phyloP scores from a whole-genome alignment of 805 yeast species.

The Candida chilensis region DNA sequence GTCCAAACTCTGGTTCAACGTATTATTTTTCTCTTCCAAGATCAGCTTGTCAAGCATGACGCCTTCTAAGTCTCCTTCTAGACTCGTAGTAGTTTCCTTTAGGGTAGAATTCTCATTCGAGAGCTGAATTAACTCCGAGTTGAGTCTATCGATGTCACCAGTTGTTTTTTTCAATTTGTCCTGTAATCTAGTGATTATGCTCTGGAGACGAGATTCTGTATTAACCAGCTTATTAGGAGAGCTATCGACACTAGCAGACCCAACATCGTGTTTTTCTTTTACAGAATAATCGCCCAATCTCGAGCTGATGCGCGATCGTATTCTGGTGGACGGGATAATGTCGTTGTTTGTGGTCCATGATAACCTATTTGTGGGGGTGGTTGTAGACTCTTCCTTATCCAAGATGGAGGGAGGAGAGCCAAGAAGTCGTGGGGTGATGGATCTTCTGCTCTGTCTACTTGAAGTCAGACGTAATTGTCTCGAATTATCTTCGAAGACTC shows the following conservation, averaged over 20 bases:
- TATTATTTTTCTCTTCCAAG: constrained; percentile 15
- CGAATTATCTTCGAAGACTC: no score
- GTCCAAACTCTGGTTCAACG: constrained; percentile 12
- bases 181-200: constrained; percentile 35
- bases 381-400: neutral
- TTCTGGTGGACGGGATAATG: no score
- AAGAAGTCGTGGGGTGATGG: no score
- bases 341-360: no score
- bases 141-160: neutral
- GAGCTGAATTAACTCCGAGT: neutral
- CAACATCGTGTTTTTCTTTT: constrained; percentile 4
- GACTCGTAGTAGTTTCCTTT: no score
- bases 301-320: no score
- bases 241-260: neutral
- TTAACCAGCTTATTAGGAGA: neutral
- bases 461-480: no score
- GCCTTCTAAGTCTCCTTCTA: no score
- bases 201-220: no score
- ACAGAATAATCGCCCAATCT: constrained; percentile 1
- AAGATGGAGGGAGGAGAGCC: constrained; percentile 1
- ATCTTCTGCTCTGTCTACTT: no score
- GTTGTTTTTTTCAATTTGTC: constrained; percentile 22
- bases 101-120: neutral
- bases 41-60: constrained; percentile 19
- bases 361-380: no score